phyloP scores from a whole-genome alignment of 805 yeast species.

The Komagataella phaffii region DNA sequence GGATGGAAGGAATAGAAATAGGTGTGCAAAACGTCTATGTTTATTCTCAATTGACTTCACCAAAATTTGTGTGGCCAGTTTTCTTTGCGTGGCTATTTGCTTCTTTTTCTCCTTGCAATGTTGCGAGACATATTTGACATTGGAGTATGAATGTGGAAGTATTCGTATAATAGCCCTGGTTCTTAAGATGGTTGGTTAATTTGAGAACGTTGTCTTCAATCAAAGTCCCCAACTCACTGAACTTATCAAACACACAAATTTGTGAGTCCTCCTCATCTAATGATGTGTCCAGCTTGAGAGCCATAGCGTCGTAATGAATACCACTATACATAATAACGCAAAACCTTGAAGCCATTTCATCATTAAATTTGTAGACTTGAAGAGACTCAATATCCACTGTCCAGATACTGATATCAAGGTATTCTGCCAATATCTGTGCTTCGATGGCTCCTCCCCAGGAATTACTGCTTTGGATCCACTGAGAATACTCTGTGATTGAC shows the following conservation, averaged over 20 bases:
- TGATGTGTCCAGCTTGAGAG: conserved; percentile 17
- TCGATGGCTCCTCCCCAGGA: conserved; percentile 86
- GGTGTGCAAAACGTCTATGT: neutral
- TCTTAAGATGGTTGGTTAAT: conserved; percentile 31
- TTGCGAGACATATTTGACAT: conserved; percentile 40
- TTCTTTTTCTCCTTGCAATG: conserved; percentile 48
- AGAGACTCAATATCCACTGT: conserved; percentile 57
- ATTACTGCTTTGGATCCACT: conserved; percentile 46
- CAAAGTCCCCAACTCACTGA: conserved; percentile 15
- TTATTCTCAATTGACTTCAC: conserved; percentile 26
- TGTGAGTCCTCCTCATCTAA: conserved; percentile 19
- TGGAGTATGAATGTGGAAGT: conserved; percentile 42
- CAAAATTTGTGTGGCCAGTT: conserved; percentile 51
- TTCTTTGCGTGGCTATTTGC: conserved; percentile 50
- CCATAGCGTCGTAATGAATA: conserved; percentile 58
- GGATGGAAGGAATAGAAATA: conserved; percentile 37
- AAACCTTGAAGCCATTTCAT: conserved; percentile 19
- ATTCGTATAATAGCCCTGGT: conserved; percentile 49
- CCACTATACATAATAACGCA: conserved; percentile 54
- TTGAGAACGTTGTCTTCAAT: conserved; percentile 21
- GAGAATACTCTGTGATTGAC: conserved; percentile 30
- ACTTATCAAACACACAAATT: conserved; percentile 26
- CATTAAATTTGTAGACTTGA: conserved; percentile 39
- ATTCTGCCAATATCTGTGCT: conserved; percentile 42
- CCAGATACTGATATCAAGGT: conserved; percentile 35